Evolutionary conservation across 2,329 filamentous ascomycete species (phyloP), one percentile per base, ranked within the genome.

Genomic region (Penicillium crustosum): DNA sequence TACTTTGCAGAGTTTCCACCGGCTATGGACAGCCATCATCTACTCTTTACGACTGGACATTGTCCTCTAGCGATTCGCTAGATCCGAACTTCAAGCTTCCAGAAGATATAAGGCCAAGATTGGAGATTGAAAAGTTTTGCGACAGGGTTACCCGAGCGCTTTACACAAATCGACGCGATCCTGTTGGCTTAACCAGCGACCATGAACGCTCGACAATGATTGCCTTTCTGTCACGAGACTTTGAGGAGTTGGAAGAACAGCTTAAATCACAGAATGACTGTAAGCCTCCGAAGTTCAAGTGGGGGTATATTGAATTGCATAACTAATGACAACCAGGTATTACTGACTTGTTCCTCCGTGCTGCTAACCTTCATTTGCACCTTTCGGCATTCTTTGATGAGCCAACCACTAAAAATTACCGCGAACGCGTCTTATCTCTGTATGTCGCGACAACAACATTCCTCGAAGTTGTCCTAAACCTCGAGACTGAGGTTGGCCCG

Each of bases 21-120:
- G 84, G 85, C n/a, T 85, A 87, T 68, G 86, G 86, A 12, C 85
- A 88, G 68, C 86, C 86, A 19, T 83, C 86, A 17, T 82, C 83
- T 60, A 87, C 82, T 36, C 76, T 81, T 52, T 88, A 82, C 71
- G 86, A 83, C 67, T 87, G 79, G 76, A 87, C 81, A 4, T 76
- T 83, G 38, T 77, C 75, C 17, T 75, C 75, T 5, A 76, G 73
- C 45, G 77, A 80, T 39, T 71, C 75, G 15, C 66, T 70, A 33
- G 78, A 80, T 54, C 68, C 73, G 2, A 79, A 75, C 61, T 81
- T 81, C 61, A 77, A 75, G 36, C 69, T 86, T 52, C 81, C 83
- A n/a, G 69, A 73, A 3, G 79, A 82, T 33, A 78, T 86, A 15
- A 77, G 78, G 55, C 75, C 77, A 41, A 76, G 82, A 43, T 73